Base-by-base conservation (phyloP, 2,329 filamentous ascomycete species). In the Fusarium nelsonii region DNA sequence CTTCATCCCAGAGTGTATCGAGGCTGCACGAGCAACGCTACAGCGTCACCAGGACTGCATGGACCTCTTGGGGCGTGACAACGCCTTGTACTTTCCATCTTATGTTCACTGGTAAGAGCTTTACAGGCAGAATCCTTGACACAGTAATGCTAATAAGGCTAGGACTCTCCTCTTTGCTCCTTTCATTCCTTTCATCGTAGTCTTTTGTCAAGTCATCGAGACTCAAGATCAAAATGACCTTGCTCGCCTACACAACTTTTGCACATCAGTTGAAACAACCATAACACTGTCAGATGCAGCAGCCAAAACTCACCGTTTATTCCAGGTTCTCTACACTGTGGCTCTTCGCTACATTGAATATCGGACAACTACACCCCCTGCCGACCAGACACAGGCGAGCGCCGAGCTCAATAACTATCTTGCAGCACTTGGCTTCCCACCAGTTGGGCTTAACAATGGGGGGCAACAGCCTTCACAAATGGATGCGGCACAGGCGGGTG, bases 331-430 rank as follows among this genome's bases (percentile, higher is more conserved):
- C 50, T 83, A 85, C 66, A 87, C 82, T 36, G 84, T 90, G 9
- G 87, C 87, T 1, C 81, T 83, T 36, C 79, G 88, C 6, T 90
- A 90, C 66, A 80, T 89, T 16, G 85, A 89, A 71, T 84, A 86
- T 4, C 87, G 85, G 51, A 71, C 69, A 30, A 65, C 62, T 8
- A 68, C 73, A 4, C 73, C 73, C 8, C 69, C 71, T 8, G 76
- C 74, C 23, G 70, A 71, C 46, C 73, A 77, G 63, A 75, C 80
- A 4, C 73, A 87, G 60, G 71, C 71, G 8, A 73, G 63, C 18
- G 70, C 68, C 20, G 73, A 75, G 50, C 68, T 75, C 8, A 74
- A 75, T 32, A 74, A 57, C 5, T 75, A 75, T 40, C 79, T 88
- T 0, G 82, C 81, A 39, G 84, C 84, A 1, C 76, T 88, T 4